A percentile compares a stretch with the other conserved stretches of the same genome.
These are phyloP conservation scores for Forsythia suspensa DNA, from an alignment of 257 asterid genomes.

Conservation along the genomic window DNA sequence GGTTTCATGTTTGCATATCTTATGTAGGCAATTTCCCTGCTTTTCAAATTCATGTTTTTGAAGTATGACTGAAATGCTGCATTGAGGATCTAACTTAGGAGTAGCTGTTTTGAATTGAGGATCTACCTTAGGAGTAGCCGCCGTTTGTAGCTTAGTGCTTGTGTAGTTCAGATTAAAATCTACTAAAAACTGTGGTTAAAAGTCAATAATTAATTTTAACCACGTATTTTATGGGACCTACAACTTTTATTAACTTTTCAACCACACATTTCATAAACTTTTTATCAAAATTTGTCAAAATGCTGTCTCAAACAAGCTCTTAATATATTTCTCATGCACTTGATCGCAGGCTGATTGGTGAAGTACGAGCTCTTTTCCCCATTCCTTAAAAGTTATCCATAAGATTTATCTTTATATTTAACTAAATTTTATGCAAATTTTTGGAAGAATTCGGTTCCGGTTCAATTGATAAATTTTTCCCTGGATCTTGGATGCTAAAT, in stretches of 20 bases:
- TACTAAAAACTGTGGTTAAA: no score
- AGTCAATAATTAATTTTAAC: no score
- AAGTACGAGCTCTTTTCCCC: neutral
- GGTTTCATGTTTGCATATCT: slow-evolving; percentile 19
- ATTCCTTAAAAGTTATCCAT: neutral
- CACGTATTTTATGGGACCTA: no score
- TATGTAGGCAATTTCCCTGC: slow-evolving; percentile 8
- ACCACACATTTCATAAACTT: no score
- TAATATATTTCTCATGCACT: neutral
- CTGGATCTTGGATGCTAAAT: neutral
- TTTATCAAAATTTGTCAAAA: no score
- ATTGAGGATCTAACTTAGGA: neutral
- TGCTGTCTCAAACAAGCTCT: neutral
- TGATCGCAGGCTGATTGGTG: slow-evolving; percentile 1
- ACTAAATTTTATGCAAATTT: neutral
- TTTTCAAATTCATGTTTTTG: slow-evolving; percentile 1
- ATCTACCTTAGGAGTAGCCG: neutral
- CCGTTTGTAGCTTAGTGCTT: no score
- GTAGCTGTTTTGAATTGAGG: neutral
- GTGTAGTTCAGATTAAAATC: no score
- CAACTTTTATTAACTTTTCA: no score
- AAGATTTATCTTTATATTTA: neutral
- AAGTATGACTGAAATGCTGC: neutral
- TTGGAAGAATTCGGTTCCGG: slow-evolving; percentile 12
- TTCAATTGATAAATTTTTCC: neutral